Base-by-base conservation (phyloP, 345 rosid species). In the Citrus glauca region DNA sequence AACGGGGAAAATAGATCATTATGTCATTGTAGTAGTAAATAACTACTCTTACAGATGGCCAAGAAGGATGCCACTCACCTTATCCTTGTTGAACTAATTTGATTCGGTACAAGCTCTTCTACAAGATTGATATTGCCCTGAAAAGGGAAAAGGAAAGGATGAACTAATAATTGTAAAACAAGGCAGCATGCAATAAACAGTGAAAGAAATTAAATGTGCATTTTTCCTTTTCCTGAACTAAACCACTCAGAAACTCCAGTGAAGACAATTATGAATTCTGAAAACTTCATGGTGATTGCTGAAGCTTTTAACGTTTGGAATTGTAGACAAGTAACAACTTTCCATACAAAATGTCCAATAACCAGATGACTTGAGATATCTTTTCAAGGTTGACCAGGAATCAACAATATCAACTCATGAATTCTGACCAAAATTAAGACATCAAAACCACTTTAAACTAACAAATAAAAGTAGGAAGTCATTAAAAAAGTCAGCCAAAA, bases 11-110 rank as follows among this genome's bases (percentile, higher is more conserved):
- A 19, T 19, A 19, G 0, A 13, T 32, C 35, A 27, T 28, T 40
- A 19, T 9, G 42, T 22, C 14, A 70, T 38, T 14, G 7, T 59
- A 25, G 50, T 60, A 40, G 9, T 71, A 28, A 16, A 19, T 16
- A 45, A 45, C 50, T 45, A 40, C 59, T 20, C 16, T 60, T 7
- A 25, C 40, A 1, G 24, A 60, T 55, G 40, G 48, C 40, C 16
- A 1, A 33, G n/a, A 63, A 24, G 33, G 55, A 9, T 13, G 13
- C 76, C 11, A 60, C 59, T 33, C 67, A 92, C 98, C 98, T 93
- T 71, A 93, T 75, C 86, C 91, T 85, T 35, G 95, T 87, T 60
- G 98, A 96, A 84, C 99, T 96, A 53, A 96, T 90, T 83, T 84
- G 88, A 84, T 96, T 96, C 40, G 95, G 93, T 14, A 92, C 91